Base-by-base conservation (phyloP, 225 moss, liverwort and hornwort species). In the Ulota crispa region DNA sequence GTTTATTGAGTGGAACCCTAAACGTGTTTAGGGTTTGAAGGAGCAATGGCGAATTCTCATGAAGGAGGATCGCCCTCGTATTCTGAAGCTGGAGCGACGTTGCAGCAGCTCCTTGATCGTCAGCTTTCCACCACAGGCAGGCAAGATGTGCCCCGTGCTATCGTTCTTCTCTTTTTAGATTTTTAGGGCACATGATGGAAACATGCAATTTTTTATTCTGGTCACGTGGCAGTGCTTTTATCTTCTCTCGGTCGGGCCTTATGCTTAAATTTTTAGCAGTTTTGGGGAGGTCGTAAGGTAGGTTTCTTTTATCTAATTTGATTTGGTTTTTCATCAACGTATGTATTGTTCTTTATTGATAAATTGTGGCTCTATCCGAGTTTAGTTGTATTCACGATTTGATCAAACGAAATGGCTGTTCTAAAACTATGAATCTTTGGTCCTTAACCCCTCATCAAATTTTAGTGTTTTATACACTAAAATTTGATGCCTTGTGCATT, bases 81-180 rank as follows among this genome's bases (percentile, higher is more conserved):
- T 68, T 82, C 88, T 32, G 86, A 91, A 75, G 68, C 88, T 10
- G 88, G 86, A 70, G 75, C 80, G 19, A 74, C 78, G 24, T 80
- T 91, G 84, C 91, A 91, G 83, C 86, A 85, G 63, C 85, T 91
- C 80, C 86, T 91, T 47, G 86, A 91, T 78, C 86, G 88, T 67
- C 88, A 91, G 83, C 91, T 91, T 66, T 91, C 91, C 65, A 91
- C 88, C 72, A 88, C 88, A 67, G 82, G 88, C 80, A 91, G 88
- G 88, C 88, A 78, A 64, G 68, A 28, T 68, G 45, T 70, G 60
- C 36, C 75, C 26, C 14, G 0, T 54, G 73, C 4, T 47, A 13
- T 36, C 28, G 16, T 54, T 50, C 26, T 68, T 67, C 23, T 8
- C 56, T 24, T 50, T 14, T 54, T 20, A 4, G 6, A 23, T 24